These are phyloP conservation scores for Alopecurus myosuroides DNA, from an alignment of 176 grass and related monocot genomes.

Conservation along the genomic window DNA sequence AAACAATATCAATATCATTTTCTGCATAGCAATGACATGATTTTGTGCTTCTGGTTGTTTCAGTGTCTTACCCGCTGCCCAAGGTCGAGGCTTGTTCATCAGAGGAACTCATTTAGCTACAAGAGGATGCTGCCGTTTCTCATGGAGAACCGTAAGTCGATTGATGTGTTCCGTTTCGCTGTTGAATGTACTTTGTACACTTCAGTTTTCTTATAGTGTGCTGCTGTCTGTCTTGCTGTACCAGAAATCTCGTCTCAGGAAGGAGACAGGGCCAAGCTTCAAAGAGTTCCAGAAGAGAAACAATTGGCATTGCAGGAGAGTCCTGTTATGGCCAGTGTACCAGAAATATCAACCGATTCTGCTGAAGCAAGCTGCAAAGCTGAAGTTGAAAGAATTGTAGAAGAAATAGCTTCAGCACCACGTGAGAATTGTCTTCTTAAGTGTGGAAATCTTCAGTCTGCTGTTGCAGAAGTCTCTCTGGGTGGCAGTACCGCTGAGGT, in stretches of 20 bases:
- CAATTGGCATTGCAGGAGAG: neutral
- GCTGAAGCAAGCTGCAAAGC: neutral
- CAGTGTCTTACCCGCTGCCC: constrained; percentile 41
- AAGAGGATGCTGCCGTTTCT: constrained; percentile 87
- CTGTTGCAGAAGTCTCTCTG: constrained; percentile 8
- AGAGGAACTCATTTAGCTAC: constrained; percentile 73
- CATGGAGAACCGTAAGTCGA: constrained; percentile 55
- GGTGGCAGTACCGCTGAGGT: constrained; percentile 17
- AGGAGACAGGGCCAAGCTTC: constrained; percentile 18
- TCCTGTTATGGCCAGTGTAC: neutral
- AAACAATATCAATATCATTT: neutral
- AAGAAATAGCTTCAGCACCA: constrained; percentile 7
- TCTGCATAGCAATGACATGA: neutral
- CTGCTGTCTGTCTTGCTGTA: neutral
- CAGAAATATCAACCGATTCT: neutral
- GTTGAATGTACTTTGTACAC: neutral
- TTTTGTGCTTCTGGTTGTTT: constrained; percentile 15
- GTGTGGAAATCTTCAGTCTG: neutral
- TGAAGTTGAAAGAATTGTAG: constrained; percentile 3
- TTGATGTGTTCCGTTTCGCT: neutral
- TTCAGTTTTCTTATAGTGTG: constrained; percentile 15
- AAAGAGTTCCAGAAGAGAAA: constrained; percentile 8
- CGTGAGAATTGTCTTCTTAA: neutral
- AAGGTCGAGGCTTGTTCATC: constrained; percentile 51
- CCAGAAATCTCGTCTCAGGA: constrained; percentile 32